Conservation (phyloP, 2,329 filamentous ascomycete genomes). For the Septoria petroselini region DNA sequence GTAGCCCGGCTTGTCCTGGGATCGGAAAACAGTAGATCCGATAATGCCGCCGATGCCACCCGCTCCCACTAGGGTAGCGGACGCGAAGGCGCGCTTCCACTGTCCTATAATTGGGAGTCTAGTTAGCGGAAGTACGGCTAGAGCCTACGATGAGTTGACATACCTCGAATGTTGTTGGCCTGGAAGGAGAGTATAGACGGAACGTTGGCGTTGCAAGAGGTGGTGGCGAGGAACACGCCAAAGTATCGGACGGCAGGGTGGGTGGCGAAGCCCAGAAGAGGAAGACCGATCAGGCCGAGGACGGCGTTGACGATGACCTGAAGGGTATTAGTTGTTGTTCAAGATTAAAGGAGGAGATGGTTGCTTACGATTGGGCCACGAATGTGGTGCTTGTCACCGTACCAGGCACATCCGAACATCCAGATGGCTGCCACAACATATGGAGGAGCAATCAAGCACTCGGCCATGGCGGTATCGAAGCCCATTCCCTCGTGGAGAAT, state of each 20-base stretch:
- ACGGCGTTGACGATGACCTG: constrained; percentile 39
- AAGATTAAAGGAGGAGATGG: too few relatives aligned
- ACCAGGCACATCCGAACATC: constrained; percentile 30
- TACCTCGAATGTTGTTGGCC: constrained; percentile 79
- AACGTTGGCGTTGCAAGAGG: constrained; percentile 52
- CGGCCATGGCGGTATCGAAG: constrained; percentile 32
- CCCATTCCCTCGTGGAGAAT: constrained; percentile 40
- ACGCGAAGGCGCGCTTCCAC: constrained; percentile 78
- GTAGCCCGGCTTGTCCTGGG: constrained; percentile 36
- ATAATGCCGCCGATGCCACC: constrained; percentile 74
- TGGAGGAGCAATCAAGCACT: constrained; percentile 38
- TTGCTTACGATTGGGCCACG: constrained; percentile 38
- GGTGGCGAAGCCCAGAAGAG: constrained; percentile 36
- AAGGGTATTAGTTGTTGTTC: too few relatives aligned
- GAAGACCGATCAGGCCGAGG: constrained; percentile 36
- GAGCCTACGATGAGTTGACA: too few relatives aligned
- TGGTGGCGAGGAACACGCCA: constrained; percentile 40
- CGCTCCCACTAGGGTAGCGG: constrained; percentile 69
- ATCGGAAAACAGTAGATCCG: constrained; percentile 36
- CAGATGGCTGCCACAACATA: constrained; percentile 40
- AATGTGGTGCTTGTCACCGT: constrained; percentile 37
- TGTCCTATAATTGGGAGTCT: too few relatives aligned
- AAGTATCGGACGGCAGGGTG: constrained; percentile 35
- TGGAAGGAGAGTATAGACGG: constrained; percentile 74
- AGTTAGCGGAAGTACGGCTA: too few relatives aligned